Evolutionary conservation across 441 rosid species (phyloP).

Genomic region (Geranium incanum): DNA sequence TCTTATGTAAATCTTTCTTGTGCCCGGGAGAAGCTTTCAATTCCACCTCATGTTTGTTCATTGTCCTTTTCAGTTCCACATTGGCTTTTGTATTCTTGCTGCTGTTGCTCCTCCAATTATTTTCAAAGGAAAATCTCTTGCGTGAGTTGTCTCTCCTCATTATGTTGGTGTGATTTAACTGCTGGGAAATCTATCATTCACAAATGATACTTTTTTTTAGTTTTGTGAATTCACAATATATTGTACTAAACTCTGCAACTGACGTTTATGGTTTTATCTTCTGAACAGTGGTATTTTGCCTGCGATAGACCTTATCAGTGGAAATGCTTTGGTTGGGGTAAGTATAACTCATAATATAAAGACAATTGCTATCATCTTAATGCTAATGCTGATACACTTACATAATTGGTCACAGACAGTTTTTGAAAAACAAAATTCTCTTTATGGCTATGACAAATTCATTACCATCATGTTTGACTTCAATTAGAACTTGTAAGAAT

Average conservation of each 20-base stretch:
- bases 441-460: background rate
- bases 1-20: slow-evolving; percentile 14
- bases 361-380: background rate
- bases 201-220: background rate
- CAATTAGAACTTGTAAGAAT: background rate
- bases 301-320: slow-evolving; percentile 59
- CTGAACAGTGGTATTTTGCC: slow-evolving; percentile 87
- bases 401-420: background rate
- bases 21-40: slow-evolving; percentile 14
- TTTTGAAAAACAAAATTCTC: background rate
- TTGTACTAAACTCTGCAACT: slow-evolving; percentile 13
- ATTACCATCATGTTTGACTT: background rate
- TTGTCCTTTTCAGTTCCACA: slow-evolving; percentile 58
- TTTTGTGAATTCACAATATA: background rate
- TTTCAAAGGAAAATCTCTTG: slow-evolving; percentile 92
- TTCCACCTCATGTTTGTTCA: slow-evolving; percentile 14
- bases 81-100: slow-evolving; percentile 80
- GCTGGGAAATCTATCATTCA: background rate
- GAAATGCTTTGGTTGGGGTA: slow-evolving; percentile 62
- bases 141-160: slow-evolving; percentile 45
- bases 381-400: background rate
- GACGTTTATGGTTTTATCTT: slow-evolving; percentile 23
- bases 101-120: slow-evolving; percentile 89
- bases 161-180: background rate
- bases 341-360: slow-evolving; percentile 20